These are phyloP conservation scores for Ophiostoma quercus DNA, from an alignment of 2,329 filamentous ascomycete species.

Conservation along the genomic window DNA sequence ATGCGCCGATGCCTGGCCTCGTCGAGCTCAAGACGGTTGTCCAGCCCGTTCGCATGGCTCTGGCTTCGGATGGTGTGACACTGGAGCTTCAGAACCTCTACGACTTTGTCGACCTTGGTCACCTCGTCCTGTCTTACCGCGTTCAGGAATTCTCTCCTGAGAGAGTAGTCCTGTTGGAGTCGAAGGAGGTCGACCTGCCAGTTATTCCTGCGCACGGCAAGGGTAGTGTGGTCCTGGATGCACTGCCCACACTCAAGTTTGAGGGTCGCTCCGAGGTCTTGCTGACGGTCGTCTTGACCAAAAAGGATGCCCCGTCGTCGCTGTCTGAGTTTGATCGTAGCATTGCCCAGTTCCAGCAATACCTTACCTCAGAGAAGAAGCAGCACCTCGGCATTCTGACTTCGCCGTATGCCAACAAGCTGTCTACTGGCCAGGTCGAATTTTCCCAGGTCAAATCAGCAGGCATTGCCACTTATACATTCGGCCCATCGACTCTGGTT, in stretches of 20 bases:
- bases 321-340: conserved; percentile 1
- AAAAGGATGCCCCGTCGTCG: conserved; percentile 29
- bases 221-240: conserved; percentile 32
- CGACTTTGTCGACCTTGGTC: conserved; percentile 43
- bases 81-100: conserved; percentile 44
- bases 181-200: conserved; percentile 41
- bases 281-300: conserved; percentile 14
- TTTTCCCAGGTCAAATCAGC: conserved; percentile 25
- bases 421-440: not conserved
- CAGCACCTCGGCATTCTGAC: conserved; percentile 24
- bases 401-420: conserved; percentile 21
- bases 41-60: conserved; percentile 46
- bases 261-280: conserved; percentile 17
- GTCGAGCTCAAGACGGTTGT: conserved; percentile 54
- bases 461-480: conserved; percentile 25
- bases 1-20: conserved; percentile 52
- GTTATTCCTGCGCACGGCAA: conserved; percentile 38
- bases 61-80: conserved; percentile 32
- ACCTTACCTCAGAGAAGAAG: conserved; percentile 34
- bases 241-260: conserved; percentile 41
- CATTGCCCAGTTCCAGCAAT: conserved; percentile 50
- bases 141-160: conserved; percentile 34
- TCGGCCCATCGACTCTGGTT: conserved; percentile 34
- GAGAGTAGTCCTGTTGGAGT: conserved; percentile 30
- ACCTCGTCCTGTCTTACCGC: conserved; percentile 42